Evolutionary conservation across 257 asterid species (phyloP).

Genomic region (Lycium ferocissimum): DNA sequence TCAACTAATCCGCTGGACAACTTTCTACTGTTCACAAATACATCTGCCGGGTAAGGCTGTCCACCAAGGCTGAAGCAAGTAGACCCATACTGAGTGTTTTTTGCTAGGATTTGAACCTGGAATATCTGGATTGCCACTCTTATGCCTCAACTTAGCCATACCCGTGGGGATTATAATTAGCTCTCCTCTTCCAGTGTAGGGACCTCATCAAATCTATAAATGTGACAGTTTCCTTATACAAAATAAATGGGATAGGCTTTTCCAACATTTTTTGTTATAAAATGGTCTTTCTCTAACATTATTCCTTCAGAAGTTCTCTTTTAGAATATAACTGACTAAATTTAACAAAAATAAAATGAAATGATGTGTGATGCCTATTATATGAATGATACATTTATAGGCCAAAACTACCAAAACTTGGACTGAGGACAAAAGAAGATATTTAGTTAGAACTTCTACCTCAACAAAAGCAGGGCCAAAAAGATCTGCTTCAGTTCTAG

Average conservation of each 20-base stretch:
- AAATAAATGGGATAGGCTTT: not conserved
- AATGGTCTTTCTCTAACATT: not conserved
- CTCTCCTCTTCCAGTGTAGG: not conserved
- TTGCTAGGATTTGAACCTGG: conserved; percentile 6
- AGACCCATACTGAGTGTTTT: not conserved
- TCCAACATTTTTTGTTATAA: not conserved
- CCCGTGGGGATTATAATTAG: not conserved
- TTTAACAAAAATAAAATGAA: not conserved
- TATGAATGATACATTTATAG: not conserved
- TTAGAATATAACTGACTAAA: not conserved
- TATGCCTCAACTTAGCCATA: not conserved
- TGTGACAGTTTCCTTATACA: not conserved
- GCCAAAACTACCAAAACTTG: not conserved
- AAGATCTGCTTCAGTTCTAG: conserved; percentile 57
- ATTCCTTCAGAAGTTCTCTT: not conserved
- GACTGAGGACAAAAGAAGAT: not conserved
- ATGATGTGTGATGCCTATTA: not conserved
- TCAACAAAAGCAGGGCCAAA: conserved; percentile 92
- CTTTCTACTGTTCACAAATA: not conserved
- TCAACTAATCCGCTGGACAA: not conserved
- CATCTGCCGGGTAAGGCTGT: not conserved
- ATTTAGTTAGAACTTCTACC: conserved; percentile 43
- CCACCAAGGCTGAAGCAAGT: conserved; percentile 4
- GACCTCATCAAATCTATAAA: not conserved
- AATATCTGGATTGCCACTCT: not conserved